Evolutionary conservation across 2,329 filamentous ascomycete genomes (phyloP), one percentile per base, ranked within the genome.

Genomic region (Colletotrichum lindemuthianum): DNA sequence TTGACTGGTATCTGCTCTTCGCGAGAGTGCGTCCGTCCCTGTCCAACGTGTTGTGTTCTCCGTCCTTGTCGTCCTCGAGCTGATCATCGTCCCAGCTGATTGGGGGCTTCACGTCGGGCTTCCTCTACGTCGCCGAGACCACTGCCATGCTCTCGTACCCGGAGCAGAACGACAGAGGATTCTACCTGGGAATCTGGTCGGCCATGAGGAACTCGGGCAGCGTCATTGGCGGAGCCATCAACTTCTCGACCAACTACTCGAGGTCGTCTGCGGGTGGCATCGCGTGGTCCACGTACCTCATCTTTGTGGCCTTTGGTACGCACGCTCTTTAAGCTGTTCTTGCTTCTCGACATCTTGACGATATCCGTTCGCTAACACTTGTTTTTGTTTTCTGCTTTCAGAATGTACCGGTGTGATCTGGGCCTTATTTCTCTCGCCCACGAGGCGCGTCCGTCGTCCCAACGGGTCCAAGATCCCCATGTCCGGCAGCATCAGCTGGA

Each of bases 141-240:
- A 65, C 72, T 3, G 72, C 71, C 40, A 72, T 72, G 69, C 13
- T 72, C 8, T 70, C 65, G 24, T 72, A 69, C 11, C 67, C 68
- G 0, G 59, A 68, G 6, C 53, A 59, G 2, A 55, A 69, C 13
- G 67, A 59, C 24, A 56, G 68, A 44, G 68, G 68, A 13, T 60
- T 67, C 16, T 69, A 69, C 3, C 4, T 67, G 36, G 61, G 70
- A 2, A 70, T 77, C 34, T 71, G 70, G 69, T 69, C 70, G 5
- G 67, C 66, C 5, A 70, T 69, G 50, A 61, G 70, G 0, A 71
- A 70, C 50, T 69, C 69, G 5, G 70, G 70, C 8, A 67, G 68
- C 2, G 69, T 84, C 1, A 60, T 84, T 1, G 82, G 82, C 10
- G 80, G 81, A n/a, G 75, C 78, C 2, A 81, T 84, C 60, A 78